Conservation (phyloP, 2,329 filamentous ascomycete species). For the Penicillium sp. region DNA sequence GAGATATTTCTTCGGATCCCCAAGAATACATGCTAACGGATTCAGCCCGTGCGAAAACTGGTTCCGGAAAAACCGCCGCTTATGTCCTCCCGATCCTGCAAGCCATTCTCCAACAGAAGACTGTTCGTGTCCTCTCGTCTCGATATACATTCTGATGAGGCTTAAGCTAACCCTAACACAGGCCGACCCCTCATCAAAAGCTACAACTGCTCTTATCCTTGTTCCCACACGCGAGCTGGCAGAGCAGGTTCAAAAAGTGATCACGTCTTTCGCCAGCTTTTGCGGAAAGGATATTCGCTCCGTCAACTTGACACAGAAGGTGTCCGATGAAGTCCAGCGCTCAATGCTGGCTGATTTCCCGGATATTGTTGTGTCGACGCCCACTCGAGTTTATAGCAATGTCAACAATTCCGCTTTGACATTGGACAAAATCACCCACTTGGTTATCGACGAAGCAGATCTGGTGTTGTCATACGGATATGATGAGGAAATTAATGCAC, state of each 20-base stretch:
- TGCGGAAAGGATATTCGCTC: constrained; percentile 78
- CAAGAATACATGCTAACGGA: constrained; percentile 17
- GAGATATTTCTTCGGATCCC: too few species aligned
- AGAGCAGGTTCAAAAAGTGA: constrained; percentile 77
- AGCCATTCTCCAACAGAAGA: constrained; percentile 73
- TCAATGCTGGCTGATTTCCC: constrained; percentile 80
- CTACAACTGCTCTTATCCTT: constrained; percentile 75
- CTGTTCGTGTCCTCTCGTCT: constrained; percentile 42
- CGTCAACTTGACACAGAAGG: constrained; percentile 84
- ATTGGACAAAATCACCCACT: constrained; percentile 65
- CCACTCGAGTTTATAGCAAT: constrained; percentile 75
- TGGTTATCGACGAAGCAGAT: constrained; percentile 93
- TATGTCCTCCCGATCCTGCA: constrained; percentile 89
- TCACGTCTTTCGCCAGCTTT: constrained; percentile 73
- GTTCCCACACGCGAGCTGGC: constrained; percentile 94
- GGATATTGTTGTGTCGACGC: constrained; percentile 87
- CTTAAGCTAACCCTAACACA: constrained; percentile 11
- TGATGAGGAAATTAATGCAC: constrained; percentile 77
- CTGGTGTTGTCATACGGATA: constrained; percentile 92
- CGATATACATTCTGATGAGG: background rate
- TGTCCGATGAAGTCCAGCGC: constrained; percentile 82
- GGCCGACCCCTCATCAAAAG: constrained; percentile 40
- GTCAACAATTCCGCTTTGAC: constrained; percentile 69
- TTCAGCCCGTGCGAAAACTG: constrained; percentile 81
- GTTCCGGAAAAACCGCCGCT: constrained; percentile 95